Percentiles rank a stretch among this genome's conserved stretches.
Conservation (phyloP, 176 grass and related monocot species). For the Dactylis glomerata region DNA sequence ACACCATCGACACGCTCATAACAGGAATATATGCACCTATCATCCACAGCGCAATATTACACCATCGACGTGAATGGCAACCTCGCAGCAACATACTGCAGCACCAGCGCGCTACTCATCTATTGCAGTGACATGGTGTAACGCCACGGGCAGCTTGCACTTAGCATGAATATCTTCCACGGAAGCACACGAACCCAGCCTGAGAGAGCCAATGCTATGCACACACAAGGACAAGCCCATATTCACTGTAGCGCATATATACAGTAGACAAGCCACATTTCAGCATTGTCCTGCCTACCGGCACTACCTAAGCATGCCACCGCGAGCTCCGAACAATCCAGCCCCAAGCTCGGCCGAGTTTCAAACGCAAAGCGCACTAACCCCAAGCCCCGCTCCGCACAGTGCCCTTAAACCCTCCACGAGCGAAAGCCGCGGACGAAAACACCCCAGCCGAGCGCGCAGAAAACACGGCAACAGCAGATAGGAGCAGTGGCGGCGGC, state of each 20-base stretch:
- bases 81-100: too few relatives aligned
- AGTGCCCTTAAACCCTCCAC: slow-evolving; percentile 33
- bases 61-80: not conserved
- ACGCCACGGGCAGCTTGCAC: not conserved
- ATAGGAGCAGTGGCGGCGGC: not conserved
- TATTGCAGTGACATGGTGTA: too few relatives aligned
- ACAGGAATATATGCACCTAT: not conserved
- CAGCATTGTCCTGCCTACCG: not conserved
- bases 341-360: not conserved
- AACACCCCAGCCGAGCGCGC: not conserved
- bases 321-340: not conserved
- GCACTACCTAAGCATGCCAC: not conserved
- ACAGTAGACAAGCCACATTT: not conserved
- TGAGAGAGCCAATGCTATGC: not conserved
- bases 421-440: not conserved
- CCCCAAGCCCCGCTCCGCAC: not conserved
- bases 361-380: not conserved
- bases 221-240: not conserved
- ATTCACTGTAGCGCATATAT: not conserved
- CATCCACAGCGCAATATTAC: not conserved
- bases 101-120: not conserved
- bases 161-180: not conserved
- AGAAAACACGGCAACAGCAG: not conserved
- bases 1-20: not conserved
- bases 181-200: not conserved